Conservation (phyloP, 768 basidiomycete species). For the Fibroporia radiculosa region DNA sequence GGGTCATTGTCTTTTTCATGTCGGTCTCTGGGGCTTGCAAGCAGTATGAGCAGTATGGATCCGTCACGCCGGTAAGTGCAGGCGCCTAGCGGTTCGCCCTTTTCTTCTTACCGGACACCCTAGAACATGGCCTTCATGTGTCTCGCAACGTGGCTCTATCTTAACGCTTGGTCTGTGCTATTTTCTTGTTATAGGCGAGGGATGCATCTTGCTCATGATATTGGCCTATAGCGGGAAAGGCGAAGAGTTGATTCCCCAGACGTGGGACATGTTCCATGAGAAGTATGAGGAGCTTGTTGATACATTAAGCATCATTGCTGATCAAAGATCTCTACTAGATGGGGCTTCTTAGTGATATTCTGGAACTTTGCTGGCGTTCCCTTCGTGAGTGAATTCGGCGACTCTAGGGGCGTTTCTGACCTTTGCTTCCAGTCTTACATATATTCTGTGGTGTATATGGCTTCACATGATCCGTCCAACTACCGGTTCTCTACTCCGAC, state of each 20-base stretch:
- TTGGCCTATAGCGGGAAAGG: constrained; percentile 61
- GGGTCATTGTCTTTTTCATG: constrained; percentile 93
- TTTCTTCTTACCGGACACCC: background rate
- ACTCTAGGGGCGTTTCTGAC: constrained; percentile 4
- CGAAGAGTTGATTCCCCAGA: constrained; percentile 92
- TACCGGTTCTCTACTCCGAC: constrained; percentile 80
- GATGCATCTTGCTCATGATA: no score
- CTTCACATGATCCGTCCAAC: constrained; percentile 79
- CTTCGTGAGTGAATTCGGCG: constrained; percentile 53
- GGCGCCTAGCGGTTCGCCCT: background rate
- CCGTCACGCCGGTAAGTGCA: constrained; percentile 78
- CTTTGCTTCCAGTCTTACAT: constrained; percentile 52
- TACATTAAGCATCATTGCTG: background rate
- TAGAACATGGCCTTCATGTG: constrained; percentile 98
- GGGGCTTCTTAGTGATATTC: constrained; percentile 98
- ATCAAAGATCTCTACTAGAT: constrained; percentile 30
- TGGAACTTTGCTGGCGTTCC: constrained; percentile 95
- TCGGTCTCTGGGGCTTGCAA: constrained; percentile 90
- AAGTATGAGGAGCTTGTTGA: constrained; percentile 43
- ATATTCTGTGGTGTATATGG: constrained; percentile 97
- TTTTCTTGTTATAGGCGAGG: no score
- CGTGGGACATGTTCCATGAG: constrained; percentile 99
- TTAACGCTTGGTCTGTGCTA: constrained; percentile 79
- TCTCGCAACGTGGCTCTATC: constrained; percentile 90
- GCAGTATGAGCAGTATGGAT: constrained; percentile 89